Evolutionary conservation across 768 basidiomycete species (phyloP), one percentile per base, ranked within the genome.

Genomic region (Trametopsis cervina): DNA sequence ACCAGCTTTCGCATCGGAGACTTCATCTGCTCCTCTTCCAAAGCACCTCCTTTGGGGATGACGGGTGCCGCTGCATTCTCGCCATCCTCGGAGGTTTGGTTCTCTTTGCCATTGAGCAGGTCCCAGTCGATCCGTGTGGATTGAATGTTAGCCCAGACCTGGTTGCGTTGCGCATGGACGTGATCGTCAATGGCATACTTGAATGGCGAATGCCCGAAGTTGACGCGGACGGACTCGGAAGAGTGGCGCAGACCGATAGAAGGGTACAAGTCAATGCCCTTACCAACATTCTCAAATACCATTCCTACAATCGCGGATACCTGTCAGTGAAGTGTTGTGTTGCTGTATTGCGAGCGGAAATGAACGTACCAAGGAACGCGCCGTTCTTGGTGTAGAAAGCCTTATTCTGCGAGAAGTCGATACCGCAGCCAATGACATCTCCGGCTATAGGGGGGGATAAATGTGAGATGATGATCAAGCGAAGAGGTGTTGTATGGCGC

Each of bases 321-420:
- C n/a, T n/a, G n/a, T n/a, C n/a, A n/a, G 11, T 37, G 27, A 27
- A 44, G 38, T 44, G 50, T 33, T 15, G 29, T 33, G 15, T 33
- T 33, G 29, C 15, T 15, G 15, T 33, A 7, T 15, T 15, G 29
- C 7, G 29, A 43, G 38, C 23, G 45, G 49, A 48, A 60, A 46
- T 29, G 47, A 18, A 20, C 37, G 6, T 46, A 59, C 27, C 53
- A 46, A 91, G 71, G 53, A 81, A 72, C 13, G 70, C 64, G 11
- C 90, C 89, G 50, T 95, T 95, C 69, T 87, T 92, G 24, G 93
- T 96, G 63, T 85, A 96, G 66, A 97, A 96, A 0, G 81, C 83
- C 47, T 76, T 74, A 49, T 87, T 75, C 17, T 76, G 79, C 38
- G 81, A 83, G 60, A 92, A 96, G 65, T 97, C 91, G 50, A 98